Percentiles rank a stretch among this genome's conserved stretches.
These are phyloP conservation scores for Microsporum ferrugineum DNA, from an alignment of 2,329 filamentous ascomycete species.

Conservation along the genomic window DNA sequence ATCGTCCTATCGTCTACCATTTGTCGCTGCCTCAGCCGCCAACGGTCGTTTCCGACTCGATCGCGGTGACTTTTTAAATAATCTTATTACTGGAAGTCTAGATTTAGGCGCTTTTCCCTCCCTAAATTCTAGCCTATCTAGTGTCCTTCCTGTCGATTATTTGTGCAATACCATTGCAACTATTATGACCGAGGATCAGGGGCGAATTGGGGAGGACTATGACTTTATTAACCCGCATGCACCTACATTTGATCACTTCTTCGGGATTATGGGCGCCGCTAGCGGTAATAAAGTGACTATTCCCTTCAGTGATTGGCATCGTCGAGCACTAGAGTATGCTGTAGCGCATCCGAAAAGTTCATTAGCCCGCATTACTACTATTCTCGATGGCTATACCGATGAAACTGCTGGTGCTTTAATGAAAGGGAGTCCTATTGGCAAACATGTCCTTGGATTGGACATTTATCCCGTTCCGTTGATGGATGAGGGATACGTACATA, in stretches of 20 bases:
- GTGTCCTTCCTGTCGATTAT: not conserved
- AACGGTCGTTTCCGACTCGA: conserved; percentile 2
- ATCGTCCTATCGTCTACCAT: conserved; percentile 1
- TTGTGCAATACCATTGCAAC: conserved; percentile 1
- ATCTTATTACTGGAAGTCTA: conserved; percentile 2
- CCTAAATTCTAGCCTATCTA: not conserved
- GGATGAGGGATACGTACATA: not conserved
- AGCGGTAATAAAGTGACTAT: not conserved
- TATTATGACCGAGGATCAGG: conserved; percentile 3
- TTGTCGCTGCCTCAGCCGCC: not conserved
- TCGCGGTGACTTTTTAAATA: conserved; percentile 5
- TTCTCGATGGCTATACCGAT: conserved; percentile 1
- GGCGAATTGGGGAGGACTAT: not conserved
- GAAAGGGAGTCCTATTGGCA: not conserved
- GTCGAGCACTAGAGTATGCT: conserved; percentile 1
- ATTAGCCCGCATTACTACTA: not conserved
- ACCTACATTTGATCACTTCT: not conserved
- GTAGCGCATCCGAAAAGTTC: not conserved
- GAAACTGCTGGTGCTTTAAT: not conserved
- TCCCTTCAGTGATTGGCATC: not conserved
- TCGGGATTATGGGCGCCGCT: not conserved
- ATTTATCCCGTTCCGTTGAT: not conserved
- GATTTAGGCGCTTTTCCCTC: not conserved
- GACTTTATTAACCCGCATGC: conserved; percentile 1
- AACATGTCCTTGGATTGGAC: not conserved